Evolutionary conservation across 2,329 filamentous ascomycete species (phyloP).

Genomic region (Hypoxylon sp.): DNA sequence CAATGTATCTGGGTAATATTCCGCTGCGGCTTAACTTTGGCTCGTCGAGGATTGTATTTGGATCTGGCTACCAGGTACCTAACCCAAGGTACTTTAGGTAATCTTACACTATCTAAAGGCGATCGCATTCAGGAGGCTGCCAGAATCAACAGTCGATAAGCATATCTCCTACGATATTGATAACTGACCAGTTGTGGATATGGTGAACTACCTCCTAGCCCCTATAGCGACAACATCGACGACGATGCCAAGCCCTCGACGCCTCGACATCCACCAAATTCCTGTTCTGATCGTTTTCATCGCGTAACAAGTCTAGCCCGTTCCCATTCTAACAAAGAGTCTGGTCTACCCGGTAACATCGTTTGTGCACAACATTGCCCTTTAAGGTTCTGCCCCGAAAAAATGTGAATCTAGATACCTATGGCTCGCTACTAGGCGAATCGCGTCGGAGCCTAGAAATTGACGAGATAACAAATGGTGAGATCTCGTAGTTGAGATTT

Average conservation of each 20-base stretch:
- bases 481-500: conserved; percentile 13
- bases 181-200: not conserved
- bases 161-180: not conserved
- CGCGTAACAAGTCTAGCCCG: conserved; percentile 29
- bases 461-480: conserved; percentile 31
- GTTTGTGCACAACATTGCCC: conserved; percentile 25
- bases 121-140: not conserved
- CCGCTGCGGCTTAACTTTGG: conserved; percentile 8
- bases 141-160: not conserved
- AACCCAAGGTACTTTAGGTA: no score
- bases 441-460: conserved; percentile 15
- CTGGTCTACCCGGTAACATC: conserved; percentile 23
- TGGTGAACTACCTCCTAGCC: conserved; percentile 24
- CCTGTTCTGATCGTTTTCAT: conserved; percentile 20
- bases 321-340: conserved; percentile 6
- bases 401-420: conserved; percentile 21
- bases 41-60: conserved; percentile 13
- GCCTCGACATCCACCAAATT: conserved; percentile 22
- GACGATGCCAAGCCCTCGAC: conserved; percentile 31
- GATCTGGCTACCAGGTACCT: no score
- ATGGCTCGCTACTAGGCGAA: conserved; percentile 15
- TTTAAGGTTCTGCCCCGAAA: conserved; percentile 29
- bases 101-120: no score
- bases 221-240: conserved; percentile 13
- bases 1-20: conserved; percentile 1